A percentile compares a stretch with the other conserved stretches of the same genome.
These are phyloP conservation scores for Trametes cinnabarina DNA, from an alignment of 768 basidiomycete genomes.

Conservation along the genomic window DNA sequence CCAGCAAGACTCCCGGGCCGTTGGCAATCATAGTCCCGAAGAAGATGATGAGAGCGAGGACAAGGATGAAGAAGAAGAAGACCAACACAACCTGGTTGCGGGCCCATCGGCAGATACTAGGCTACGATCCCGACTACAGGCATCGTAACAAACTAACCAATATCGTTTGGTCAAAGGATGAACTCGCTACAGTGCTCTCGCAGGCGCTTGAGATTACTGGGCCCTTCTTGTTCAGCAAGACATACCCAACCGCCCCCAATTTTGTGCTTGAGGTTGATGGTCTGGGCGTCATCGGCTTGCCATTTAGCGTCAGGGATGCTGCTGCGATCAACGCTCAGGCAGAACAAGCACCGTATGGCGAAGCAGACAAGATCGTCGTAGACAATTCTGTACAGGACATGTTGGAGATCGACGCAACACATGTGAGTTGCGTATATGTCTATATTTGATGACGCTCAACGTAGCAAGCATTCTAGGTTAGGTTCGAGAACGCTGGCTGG, in stretches of 20 bases:
- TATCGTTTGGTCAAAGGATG: conserved; percentile 26
- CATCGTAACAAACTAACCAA: too few relatives aligned
- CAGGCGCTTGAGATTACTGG: conserved; percentile 35
- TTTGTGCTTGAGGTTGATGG: conserved; percentile 40
- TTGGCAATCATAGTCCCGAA: too few relatives aligned
- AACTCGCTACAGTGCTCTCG: conserved; percentile 31
- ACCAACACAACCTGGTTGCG: too few relatives aligned
- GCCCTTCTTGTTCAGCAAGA: conserved; percentile 30
- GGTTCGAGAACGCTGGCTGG: too few relatives aligned
- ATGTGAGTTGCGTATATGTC: conserved; percentile 19
- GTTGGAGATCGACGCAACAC: conserved; percentile 47
- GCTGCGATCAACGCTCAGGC: conserved; percentile 35
- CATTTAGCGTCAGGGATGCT: conserved; percentile 41
- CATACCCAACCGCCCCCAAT: conserved; percentile 37
- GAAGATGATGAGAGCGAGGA: neutral
- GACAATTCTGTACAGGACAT: conserved; percentile 46
- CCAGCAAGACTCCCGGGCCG: too few relatives aligned
- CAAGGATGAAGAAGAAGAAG: neutral
- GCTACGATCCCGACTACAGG: too few relatives aligned
- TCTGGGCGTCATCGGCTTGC: conserved; percentile 44
- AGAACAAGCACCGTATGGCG: conserved; percentile 45
- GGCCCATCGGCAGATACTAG: too few relatives aligned
- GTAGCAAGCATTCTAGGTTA: neutral
- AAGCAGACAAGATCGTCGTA: conserved; percentile 43
- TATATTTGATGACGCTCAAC: neutral